These are phyloP conservation scores for Akebia trifoliata DNA, from an alignment of 164 flowering plant species.

Conservation along the genomic window DNA sequence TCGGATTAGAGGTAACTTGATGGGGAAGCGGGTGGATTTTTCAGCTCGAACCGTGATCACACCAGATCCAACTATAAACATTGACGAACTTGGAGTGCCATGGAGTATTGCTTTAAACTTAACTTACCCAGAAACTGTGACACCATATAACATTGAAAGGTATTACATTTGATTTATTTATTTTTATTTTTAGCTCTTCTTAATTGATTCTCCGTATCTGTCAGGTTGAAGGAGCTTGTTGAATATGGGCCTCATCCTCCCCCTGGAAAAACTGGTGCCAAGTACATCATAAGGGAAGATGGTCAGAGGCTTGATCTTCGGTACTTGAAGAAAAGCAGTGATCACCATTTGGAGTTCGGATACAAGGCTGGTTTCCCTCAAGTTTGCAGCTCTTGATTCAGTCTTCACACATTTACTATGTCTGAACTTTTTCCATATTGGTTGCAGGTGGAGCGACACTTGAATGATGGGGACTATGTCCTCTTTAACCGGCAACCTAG, in stretches of 20 bases:
- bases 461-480: conserved; percentile 93
- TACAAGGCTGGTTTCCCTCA: conserved; percentile 55
- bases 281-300: conserved; percentile 94
- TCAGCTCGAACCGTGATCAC: conserved; percentile 94
- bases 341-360: conserved; percentile 96
- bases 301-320: conserved; percentile 99
- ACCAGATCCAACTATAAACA: conserved; percentile 95
- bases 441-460: conserved; percentile 92
- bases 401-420: background rate
- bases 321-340: conserved; percentile 93
- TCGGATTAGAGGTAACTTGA: conserved; percentile 81
- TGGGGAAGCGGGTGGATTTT: conserved; percentile 93
- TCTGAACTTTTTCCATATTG: background rate
- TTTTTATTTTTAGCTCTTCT: background rate
- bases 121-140: conserved; percentile 98
- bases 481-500: conserved; percentile 98
- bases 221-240: conserved; percentile 96
- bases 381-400: background rate
- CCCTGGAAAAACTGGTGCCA: conserved; percentile 98
- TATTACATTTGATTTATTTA: conserved; percentile 12
- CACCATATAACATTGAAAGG: conserved; percentile 99
- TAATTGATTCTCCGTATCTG: background rate
- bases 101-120: conserved; percentile 99
- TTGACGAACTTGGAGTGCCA: conserved; percentile 95
- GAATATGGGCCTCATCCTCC: conserved; percentile 99